Evolutionary conservation across 768 basidiomycete species (phyloP).

Genomic region (Mrakia gelida): DNA sequence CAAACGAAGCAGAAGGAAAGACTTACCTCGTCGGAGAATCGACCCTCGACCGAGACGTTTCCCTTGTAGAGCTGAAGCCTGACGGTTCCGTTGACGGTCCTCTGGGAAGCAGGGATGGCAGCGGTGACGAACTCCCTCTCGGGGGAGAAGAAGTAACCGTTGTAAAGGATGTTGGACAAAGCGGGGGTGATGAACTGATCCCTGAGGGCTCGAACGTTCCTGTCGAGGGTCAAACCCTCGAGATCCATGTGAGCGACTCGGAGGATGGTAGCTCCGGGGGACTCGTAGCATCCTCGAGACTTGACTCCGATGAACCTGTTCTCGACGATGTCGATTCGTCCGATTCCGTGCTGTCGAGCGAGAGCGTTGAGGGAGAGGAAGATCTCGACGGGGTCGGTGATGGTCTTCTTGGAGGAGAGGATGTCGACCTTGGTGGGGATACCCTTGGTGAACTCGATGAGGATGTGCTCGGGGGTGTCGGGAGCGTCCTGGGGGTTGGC

Average conservation of each 20-base stretch:
- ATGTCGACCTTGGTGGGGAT: constrained; percentile 78
- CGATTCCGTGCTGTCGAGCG: constrained; percentile 90
- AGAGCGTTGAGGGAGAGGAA: constrained; percentile 87
- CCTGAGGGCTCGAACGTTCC: constrained; percentile 88
- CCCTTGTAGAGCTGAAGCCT: constrained; percentile 91
- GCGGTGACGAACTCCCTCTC: constrained; percentile 92
- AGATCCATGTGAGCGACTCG: constrained; percentile 92
- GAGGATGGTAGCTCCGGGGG: constrained; percentile 92
- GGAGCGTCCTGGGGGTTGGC: constrained; percentile 77
- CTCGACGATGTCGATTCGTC: constrained; percentile 97
- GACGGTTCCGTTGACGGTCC: constrained; percentile 91
- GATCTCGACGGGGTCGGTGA: constrained; percentile 91
- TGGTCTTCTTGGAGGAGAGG: constrained; percentile 40
- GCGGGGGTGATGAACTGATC: constrained; percentile 93
- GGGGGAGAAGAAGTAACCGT: constrained; percentile 99
- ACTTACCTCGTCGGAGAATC: constrained; percentile 75
- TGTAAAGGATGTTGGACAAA: constrained; percentile 88
- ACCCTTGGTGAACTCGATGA: constrained; percentile 80
- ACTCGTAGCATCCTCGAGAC: constrained; percentile 98
- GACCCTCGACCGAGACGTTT: constrained; percentile 88
- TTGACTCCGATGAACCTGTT: constrained; percentile 99
- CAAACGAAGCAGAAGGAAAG: neutral
- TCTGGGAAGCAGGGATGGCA: constrained; percentile 86
- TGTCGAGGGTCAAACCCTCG: constrained; percentile 95
- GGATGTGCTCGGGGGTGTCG: constrained; percentile 66